Evolutionary conservation across 129 eudicot species (phyloP).

Genomic region (Chrysanthemum makinoi): DNA sequence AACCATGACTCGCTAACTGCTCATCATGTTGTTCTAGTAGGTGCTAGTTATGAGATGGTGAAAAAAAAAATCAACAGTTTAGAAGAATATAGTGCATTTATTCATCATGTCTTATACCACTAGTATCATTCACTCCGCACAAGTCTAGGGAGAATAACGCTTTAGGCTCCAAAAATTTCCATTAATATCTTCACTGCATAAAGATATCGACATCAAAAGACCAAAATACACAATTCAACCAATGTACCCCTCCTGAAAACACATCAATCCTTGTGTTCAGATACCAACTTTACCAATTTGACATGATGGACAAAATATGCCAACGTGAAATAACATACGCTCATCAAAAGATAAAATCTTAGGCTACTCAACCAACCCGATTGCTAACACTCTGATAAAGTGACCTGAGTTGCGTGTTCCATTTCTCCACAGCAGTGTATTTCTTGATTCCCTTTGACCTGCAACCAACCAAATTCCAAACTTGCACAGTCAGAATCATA

Average conservation of each 20-base stretch:
- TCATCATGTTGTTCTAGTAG: too few relatives aligned
- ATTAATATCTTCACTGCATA: background rate
- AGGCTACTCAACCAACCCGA: slow-evolving; percentile 65
- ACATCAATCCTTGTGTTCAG: slow-evolving; percentile 25
- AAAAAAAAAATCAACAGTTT: too few relatives aligned
- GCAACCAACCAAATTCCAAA: slow-evolving; percentile 27
- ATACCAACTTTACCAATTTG: slow-evolving; percentile 30
- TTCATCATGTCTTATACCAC: background rate
- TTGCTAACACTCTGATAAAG: slow-evolving; percentile 76
- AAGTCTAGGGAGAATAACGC: background rate
- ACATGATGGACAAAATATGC: slow-evolving; percentile 39
- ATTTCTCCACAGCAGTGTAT: slow-evolving; percentile 91
- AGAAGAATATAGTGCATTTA: too few relatives aligned
- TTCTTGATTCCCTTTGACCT: slow-evolving; percentile 97
- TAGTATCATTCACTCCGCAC: background rate
- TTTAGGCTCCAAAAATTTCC: background rate
- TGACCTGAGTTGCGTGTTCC: slow-evolving; percentile 93
- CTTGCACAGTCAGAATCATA: background rate
- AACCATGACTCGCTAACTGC: too few relatives aligned
- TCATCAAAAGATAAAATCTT: slow-evolving; percentile 14
- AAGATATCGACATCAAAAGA: slow-evolving; percentile 11
- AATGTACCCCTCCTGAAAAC: slow-evolving; percentile 13
- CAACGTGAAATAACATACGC: slow-evolving; percentile 9
- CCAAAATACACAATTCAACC: slow-evolving; percentile 9
- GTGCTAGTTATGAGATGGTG: too few relatives aligned